Base-by-base conservation (phyloP, 2,329 filamentous ascomycete genomes). In the Myriosclerotinia scirpicola region DNA sequence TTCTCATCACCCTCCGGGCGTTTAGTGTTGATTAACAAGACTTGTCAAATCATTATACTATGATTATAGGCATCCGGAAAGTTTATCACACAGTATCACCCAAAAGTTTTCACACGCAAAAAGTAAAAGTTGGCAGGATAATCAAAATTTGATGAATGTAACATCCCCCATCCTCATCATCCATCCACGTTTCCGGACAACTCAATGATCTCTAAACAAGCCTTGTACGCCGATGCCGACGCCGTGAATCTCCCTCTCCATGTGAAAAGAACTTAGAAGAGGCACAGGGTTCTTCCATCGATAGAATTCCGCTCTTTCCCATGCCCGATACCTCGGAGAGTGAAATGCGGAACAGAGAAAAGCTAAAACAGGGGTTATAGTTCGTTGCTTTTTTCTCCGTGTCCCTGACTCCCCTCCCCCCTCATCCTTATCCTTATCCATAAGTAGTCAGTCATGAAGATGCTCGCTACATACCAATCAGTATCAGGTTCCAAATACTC, bases 121-220 rank as follows among this genome's bases (percentile, higher is more conserved):
- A 6, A 15, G 9, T 44, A 17, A 17, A 44, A 44, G 17, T 44
- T 44, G 42, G 30, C 30, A 34, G 12, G 9, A 40, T 42, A 56
- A 42, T 30, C 38, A 42, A 56, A 42, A 34, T 20, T 56, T 30
- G 54, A 56, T 42, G 30, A 38, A 42, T 42, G 38, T 56, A 22
- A 20, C 52, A 54, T 52, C 22, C 26, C 26, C 30, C 30, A 52
- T 52, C 48, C 48, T 6, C 30, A 48, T 48, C 20, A 54, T 34
- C n/a, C 42, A 50, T 61, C 58, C 46, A 62, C 56, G 50, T n/a
- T 48, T 46, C 30, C 44, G 22, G 48, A 52, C 59, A 61, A 50
- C 46, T 52, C 46, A 50, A 52, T 30, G 34, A 22, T 38, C 20
- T 62, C 20, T 40, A 26, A 30, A 17, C 20, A 17, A 56, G 40